These are phyloP conservation scores for Alternaria sp. DNA, from an alignment of 2,329 filamentous ascomycete genomes.

Conservation along the genomic window DNA sequence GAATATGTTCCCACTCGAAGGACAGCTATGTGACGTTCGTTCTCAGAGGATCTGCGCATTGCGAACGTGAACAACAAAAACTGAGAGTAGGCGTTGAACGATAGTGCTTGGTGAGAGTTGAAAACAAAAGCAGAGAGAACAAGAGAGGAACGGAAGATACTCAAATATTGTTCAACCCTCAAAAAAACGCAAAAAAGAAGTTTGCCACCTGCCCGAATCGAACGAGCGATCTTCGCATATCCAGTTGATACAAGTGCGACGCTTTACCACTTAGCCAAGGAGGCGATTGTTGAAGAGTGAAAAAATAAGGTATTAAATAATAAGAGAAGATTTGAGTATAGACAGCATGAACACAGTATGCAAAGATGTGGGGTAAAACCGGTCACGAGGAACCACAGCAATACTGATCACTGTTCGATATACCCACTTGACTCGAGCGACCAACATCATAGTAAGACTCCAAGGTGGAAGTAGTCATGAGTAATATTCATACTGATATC, in stretches of 20 bases:
- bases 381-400: background rate
- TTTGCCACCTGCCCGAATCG: conserved; percentile 7
- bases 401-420: background rate
- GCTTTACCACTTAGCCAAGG: conserved; percentile 16
- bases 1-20: no score
- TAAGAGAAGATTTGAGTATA: no score
- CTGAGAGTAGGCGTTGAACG: no score
- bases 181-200: no score
- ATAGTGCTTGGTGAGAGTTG: no score
- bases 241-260: conserved; percentile 11
- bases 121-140: no score
- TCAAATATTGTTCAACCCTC: no score
- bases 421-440: background rate
- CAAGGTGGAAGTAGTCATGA: background rate
- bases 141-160: no score
- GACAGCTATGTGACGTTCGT: no score
- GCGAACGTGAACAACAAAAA: background rate
- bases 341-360: no score
- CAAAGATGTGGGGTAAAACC: background rate
- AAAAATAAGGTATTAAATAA: no score
- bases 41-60: background rate
- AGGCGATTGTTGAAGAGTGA: background rate
- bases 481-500: background rate
- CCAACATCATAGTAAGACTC: background rate
- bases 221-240: conserved; percentile 18